Evolutionary conservation across 768 basidiomycete genomes (phyloP).

Genomic region (Calvatia gigantea): DNA sequence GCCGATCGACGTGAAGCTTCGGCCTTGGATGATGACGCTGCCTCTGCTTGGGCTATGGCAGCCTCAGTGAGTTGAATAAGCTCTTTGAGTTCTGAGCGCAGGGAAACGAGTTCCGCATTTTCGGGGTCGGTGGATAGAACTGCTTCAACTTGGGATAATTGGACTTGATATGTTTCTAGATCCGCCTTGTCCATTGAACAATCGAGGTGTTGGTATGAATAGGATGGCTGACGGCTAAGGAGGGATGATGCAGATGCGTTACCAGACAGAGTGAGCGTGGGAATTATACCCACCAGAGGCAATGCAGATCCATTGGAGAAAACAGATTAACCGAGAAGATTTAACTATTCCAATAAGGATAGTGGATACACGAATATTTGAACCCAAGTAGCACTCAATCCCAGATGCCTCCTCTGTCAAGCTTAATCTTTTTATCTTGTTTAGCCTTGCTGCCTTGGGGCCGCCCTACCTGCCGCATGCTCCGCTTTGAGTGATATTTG

Average conservation of each 20-base stretch:
- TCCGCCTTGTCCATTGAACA: slow-evolving; percentile 60
- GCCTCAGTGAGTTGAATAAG: slow-evolving; percentile 79
- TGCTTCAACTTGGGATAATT: slow-evolving; percentile 83
- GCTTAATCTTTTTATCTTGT: slow-evolving; percentile 63
- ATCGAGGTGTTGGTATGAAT: slow-evolving; percentile 1
- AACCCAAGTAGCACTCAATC: slow-evolving; percentile 39
- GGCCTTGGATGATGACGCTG: slow-evolving; percentile 42
- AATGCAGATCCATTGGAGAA: too few relatives aligned
- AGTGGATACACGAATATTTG: too few relatives aligned
- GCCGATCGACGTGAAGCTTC: slow-evolving; percentile 17
- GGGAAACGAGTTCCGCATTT: slow-evolving; percentile 68
- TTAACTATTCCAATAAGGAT: too few relatives aligned
- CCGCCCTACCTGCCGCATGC: slow-evolving; percentile 58
- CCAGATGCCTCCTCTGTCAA: slow-evolving; percentile 61
- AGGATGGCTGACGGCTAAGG: background rate
- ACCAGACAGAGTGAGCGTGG: slow-evolving; percentile 9
- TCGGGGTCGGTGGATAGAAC: slow-evolving; percentile 73
- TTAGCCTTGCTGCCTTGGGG: slow-evolving; percentile 85
- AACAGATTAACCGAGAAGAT: too few relatives aligned
- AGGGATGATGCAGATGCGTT: slow-evolving; percentile 2
- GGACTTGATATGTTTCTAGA: slow-evolving; percentile 87
- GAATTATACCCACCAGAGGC: slow-evolving; percentile 1
- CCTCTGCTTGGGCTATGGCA: slow-evolving; percentile 65
- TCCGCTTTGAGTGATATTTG: slow-evolving; percentile 78
- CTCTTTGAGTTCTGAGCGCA: slow-evolving; percentile 76